phyloP scores from a whole-genome alignment of 352 stramenopile genomes.

The Phytopythium oedochilum region DNA sequence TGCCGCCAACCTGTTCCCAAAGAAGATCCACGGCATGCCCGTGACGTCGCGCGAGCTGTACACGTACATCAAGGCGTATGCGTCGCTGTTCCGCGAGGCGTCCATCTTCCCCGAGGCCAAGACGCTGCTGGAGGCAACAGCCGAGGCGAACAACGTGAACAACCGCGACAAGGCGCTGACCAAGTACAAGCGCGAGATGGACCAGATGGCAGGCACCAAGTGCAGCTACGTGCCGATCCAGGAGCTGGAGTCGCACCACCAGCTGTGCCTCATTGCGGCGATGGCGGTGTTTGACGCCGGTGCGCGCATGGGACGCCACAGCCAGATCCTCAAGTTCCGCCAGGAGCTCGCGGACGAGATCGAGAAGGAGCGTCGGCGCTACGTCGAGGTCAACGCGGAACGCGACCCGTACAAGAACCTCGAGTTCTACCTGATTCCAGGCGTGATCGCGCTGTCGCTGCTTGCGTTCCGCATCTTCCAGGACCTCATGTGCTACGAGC shows the following conservation, averaged over 20 bases:
- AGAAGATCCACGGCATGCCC: slow-evolving; percentile 93
- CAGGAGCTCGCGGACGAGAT: slow-evolving; percentile 87
- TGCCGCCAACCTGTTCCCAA: slow-evolving; percentile 78
- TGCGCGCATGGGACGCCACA: slow-evolving; percentile 93
- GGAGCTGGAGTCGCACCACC: slow-evolving; percentile 89
- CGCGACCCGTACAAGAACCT: slow-evolving; percentile 94
- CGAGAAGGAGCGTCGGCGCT: slow-evolving; percentile 85
- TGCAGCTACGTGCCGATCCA: slow-evolving; percentile 87
- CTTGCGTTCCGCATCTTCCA: slow-evolving; percentile 87
- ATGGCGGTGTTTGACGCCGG: slow-evolving; percentile 92
- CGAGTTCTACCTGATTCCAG: slow-evolving; percentile 92
- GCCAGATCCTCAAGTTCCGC: slow-evolving; percentile 87
- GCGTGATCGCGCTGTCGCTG: slow-evolving; percentile 85
- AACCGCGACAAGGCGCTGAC: slow-evolving; percentile 76
- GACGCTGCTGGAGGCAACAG: slow-evolving; percentile 96
- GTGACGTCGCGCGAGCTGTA: slow-evolving; percentile 93
- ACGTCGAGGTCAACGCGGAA: slow-evolving; percentile 92
- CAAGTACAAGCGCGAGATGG: slow-evolving; percentile 95
- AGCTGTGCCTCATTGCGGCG: slow-evolving; percentile 67
- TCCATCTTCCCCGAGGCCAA: slow-evolving; percentile 96
- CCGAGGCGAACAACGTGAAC: slow-evolving; percentile 97
- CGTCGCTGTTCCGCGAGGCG: slow-evolving; percentile 93
- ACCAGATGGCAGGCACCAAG: slow-evolving; percentile 80
- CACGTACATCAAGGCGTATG: slow-evolving; percentile 97
- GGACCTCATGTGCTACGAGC: slow-evolving; percentile 80